Conservation (phyloP, 352 stramenopile genomes). For the Globisporangium radiosum region DNA sequence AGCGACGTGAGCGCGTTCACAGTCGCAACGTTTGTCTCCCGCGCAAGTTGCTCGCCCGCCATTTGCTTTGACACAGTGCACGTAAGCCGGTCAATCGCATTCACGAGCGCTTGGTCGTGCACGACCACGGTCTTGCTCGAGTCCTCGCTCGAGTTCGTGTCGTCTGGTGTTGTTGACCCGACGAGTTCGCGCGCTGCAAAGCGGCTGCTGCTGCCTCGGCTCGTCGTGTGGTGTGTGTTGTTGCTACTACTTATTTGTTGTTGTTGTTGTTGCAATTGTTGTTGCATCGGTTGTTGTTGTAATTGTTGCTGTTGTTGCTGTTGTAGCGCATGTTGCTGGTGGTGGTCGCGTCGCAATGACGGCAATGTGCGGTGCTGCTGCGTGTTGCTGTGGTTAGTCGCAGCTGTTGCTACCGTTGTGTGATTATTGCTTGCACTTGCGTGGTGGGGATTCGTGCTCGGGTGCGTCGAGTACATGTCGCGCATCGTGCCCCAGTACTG, state of each 20-base stretch:
- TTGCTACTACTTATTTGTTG: conserved; percentile 1
- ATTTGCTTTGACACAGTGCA: conserved; percentile 53
- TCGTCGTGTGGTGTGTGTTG: conserved; percentile 7
- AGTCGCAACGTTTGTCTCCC: conserved; percentile 20
- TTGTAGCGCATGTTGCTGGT: background rate
- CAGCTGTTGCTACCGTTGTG: background rate
- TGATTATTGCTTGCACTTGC: conserved; percentile 3
- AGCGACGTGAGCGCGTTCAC: conserved; percentile 26
- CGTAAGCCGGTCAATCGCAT: conserved; percentile 55
- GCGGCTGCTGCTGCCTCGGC: no score
- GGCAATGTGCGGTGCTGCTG: conserved; percentile 6
- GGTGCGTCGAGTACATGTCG: conserved; percentile 43
- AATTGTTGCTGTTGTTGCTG: conserved; percentile 1
- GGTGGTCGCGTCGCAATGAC: conserved; percentile 3
- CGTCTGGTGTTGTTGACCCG: conserved; percentile 37
- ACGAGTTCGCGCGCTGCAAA: no score
- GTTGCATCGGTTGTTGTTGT: no score
- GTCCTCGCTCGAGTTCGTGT: conserved; percentile 31
- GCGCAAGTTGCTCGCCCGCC: conserved; percentile 22
- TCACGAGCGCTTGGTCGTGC: conserved; percentile 53
- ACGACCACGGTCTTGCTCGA: conserved; percentile 38
- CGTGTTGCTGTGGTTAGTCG: conserved; percentile 8
- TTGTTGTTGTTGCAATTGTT: background rate
- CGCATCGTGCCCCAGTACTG: conserved; percentile 67
- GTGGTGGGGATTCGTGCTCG: background rate